phyloP scores from a whole-genome alignment of 345 rosid genomes.

The Heritiera fomes region DNA sequence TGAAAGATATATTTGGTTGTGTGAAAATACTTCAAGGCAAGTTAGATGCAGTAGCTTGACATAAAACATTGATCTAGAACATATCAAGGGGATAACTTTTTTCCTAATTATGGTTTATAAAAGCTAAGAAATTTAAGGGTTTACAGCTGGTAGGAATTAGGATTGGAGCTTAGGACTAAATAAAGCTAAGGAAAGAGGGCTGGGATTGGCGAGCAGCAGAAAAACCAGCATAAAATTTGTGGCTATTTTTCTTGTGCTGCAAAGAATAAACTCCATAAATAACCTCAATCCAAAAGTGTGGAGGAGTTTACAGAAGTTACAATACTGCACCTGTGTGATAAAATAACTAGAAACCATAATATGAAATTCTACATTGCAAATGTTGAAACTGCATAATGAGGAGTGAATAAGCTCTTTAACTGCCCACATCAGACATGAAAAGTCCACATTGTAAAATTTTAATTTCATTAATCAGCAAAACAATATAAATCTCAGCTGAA shows the following conservation, averaged over 20 bases:
- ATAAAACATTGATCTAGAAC: constrained; percentile 6
- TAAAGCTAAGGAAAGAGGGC: background rate
- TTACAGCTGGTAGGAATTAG: background rate
- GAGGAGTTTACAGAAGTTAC: background rate
- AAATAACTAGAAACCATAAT: background rate
- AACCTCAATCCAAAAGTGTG: background rate
- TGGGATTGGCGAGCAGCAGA: background rate
- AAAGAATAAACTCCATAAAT: background rate
- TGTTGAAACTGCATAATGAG: background rate
- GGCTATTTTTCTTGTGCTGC: background rate
- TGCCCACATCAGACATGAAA: background rate
- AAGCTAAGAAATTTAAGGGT: background rate
- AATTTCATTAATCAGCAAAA: background rate
- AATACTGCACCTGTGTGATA: background rate
- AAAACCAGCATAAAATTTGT: constrained; percentile 4
- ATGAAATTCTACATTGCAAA: background rate
- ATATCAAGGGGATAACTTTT: background rate
- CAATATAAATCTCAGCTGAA: background rate
- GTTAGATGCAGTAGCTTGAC: constrained; percentile 3
- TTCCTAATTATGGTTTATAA: background rate
- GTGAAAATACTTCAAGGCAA: background rate
- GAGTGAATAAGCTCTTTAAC: background rate
- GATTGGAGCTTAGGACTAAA: background rate
- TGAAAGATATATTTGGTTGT: background rate
- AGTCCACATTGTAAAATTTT: background rate